Base-by-base conservation (phyloP, 179 eudicot species). In the Amaranthus tricolor region DNA sequence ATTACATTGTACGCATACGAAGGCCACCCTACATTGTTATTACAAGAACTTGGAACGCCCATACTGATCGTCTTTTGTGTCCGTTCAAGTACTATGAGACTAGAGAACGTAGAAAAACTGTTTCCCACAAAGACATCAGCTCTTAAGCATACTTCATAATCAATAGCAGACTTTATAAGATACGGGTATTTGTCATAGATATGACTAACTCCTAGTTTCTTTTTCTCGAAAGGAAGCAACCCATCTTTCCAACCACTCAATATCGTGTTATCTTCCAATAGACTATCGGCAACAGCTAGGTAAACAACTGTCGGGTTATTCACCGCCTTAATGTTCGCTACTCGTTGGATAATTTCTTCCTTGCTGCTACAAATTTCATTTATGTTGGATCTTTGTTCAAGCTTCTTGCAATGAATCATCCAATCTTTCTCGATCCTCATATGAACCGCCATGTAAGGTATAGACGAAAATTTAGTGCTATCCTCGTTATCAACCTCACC, bases 381-480 rank as follows among this genome's bases (percentile, higher is more conserved):
- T 7, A 87, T 78, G 49, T 87, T 86, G 51, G 77, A 86, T 78
- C 94, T 88, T 62, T 87, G 86, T 80, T 94, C 97, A 52, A 82
- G 57, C 50, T 94, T 94, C 79, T 88, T 90, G 75, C 98, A 92
- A 60, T 94, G 98, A 40, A 94, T 94, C 98, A 92, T 90, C 98
- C 98, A 92, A 61, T 94, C 98, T 78, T 80, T 92, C 82, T 94
- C 98, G 51, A 94, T 89, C 77, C 98, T 84, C 97, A 92, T 90
- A 79, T 94, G 98, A 63, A 94, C 96, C 7, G 98, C 98, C 77
- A 94, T 76, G 78, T 84, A 94, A 16, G 96, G 91, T 14, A 77
- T 77, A 47, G 66, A 62, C 16, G 75, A 64, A 31, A 24, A 53
- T 3, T 15, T 14, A 7, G 77, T 11, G 45, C 74, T 65, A 17